A percentile compares a stretch with the other conserved stretches of the same genome.
phyloP scores from a whole-genome alignment of 768 basidiomycete species.

The Ramaria sp. region DNA sequence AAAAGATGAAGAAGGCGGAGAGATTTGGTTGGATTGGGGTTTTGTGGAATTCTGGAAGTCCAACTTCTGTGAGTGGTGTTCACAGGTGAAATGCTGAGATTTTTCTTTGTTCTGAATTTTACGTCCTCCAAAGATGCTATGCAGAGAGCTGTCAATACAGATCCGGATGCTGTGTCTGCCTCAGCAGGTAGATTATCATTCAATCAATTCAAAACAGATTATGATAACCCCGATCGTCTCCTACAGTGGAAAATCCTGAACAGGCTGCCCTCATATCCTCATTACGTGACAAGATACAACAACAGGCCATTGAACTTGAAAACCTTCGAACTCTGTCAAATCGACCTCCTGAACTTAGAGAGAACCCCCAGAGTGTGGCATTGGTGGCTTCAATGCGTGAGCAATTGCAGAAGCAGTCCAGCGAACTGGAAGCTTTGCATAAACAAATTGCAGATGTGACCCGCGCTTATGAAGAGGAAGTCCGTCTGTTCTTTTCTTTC shows the following conservation, averaged over 20 bases:
- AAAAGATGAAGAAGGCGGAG: constrained; percentile 50
- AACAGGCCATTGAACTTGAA: constrained; percentile 73
- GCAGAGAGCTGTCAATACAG: constrained; percentile 59
- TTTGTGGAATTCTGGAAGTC: constrained; percentile 99
- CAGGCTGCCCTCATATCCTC: constrained; percentile 74
- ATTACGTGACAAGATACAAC: constrained; percentile 72
- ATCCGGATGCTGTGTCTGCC: constrained; percentile 54
- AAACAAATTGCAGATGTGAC: constrained; percentile 39
- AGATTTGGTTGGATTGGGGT: constrained; percentile 97
- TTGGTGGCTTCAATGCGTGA: constrained; percentile 77
- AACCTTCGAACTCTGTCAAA: constrained; percentile 26
- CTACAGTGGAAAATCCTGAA: constrained; percentile 59
- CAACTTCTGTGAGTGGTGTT: constrained; percentile 70
- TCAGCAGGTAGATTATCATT: constrained; percentile 38
- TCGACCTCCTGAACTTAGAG: constrained; percentile 35
- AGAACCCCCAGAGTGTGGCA: constrained; percentile 61
- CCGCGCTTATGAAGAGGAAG: constrained; percentile 26
- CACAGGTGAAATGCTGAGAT: not conserved
- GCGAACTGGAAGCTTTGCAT: constrained; percentile 65
- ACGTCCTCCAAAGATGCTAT: constrained; percentile 44
- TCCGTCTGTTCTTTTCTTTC: constrained; percentile 15
- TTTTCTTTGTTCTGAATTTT: not conserved
- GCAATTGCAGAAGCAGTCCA: constrained; percentile 70
- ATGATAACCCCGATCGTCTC: not conserved
- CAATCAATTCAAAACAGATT: not conserved